phyloP scores from a whole-genome alignment of 164 flowering plant genomes.

The Hamamelis virginiana region DNA sequence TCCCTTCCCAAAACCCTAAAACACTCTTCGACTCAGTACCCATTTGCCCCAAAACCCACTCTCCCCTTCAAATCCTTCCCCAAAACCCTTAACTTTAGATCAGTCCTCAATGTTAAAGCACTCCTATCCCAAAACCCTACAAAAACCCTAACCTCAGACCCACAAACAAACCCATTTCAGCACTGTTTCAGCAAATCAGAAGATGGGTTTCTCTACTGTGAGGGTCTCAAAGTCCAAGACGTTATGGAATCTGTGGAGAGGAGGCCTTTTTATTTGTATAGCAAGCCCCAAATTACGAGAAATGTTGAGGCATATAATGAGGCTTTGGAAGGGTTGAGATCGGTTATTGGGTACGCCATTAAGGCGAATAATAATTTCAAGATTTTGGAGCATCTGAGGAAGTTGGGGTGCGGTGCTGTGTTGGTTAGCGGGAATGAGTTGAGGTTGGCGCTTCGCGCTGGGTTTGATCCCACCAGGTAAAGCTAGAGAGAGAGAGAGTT shows the following conservation, averaged over 20 bases:
- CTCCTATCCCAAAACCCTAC: constrained; percentile 35
- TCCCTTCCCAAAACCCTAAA: constrained; percentile 31
- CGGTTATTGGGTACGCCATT: constrained; percentile 87
- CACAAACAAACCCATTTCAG: constrained; percentile 33
- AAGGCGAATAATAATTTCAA: constrained; percentile 94
- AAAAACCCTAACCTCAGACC: constrained; percentile 12
- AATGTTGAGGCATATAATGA: constrained; percentile 81
- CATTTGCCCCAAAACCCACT: constrained; percentile 16
- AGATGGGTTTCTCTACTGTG: constrained; percentile 84
- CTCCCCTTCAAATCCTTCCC: constrained; percentile 17
- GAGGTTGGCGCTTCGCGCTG: constrained; percentile 78
- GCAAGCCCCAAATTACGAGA: constrained; percentile 82
- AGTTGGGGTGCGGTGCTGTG: constrained; percentile 91
- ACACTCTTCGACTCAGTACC: constrained; percentile 1
- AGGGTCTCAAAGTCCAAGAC: constrained; percentile 66
- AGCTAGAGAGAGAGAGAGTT: too few species aligned
- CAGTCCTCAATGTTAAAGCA: constrained; percentile 33
- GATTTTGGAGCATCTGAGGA: constrained; percentile 87
- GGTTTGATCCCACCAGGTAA: constrained; percentile 88
- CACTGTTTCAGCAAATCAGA: constrained; percentile 79
- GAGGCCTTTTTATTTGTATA: constrained; percentile 85
- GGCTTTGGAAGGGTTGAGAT: constrained; percentile 71
- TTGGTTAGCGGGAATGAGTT: constrained; percentile 97
- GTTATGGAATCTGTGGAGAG: constrained; percentile 66
- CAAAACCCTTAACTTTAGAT: constrained; percentile 19